phyloP scores from a whole-genome alignment of 805 yeast genomes.

The Gaillardinia entomophila region DNA sequence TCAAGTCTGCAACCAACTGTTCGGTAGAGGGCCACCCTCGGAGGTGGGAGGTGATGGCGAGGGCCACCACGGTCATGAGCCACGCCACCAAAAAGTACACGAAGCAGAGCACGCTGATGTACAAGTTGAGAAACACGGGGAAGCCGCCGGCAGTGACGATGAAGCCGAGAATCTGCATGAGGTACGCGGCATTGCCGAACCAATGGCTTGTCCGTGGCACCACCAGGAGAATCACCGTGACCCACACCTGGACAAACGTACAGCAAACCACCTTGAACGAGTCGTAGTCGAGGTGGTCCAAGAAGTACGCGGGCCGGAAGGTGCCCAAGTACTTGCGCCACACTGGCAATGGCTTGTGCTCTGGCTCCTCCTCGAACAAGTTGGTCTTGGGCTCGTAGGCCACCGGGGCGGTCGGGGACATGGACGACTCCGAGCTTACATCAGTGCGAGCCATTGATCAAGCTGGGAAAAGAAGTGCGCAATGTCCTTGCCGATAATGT shows the following conservation, averaged over 20 bases:
- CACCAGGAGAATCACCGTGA: constrained; percentile 16
- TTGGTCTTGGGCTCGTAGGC: no score
- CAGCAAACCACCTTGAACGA: constrained; percentile 19
- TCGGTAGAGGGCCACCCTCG: constrained; percentile 18
- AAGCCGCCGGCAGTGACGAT: constrained; percentile 22
- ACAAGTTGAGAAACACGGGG: constrained; percentile 13
- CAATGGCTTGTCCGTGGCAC: constrained; percentile 18
- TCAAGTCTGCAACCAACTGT: constrained; percentile 10
- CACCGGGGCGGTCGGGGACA: no score
- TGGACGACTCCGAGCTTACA: not conserved
- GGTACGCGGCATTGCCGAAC: constrained; percentile 24
- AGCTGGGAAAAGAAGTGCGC: constrained; percentile 11
- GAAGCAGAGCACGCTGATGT: constrained; percentile 10
- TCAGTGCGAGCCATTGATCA: constrained; percentile 6
- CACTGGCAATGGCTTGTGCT: no score
- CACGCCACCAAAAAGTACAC: constrained; percentile 14
- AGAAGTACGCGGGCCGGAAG: constrained; percentile 16
- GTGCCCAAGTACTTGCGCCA: constrained; percentile 4
- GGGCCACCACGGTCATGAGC: constrained; percentile 16
- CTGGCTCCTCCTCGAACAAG: no score
- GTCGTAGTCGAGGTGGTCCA: constrained; percentile 18
- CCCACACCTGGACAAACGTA: constrained; percentile 25
- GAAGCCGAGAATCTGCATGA: constrained; percentile 22
- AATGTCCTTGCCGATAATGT: constrained; percentile 24
- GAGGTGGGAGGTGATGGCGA: constrained; percentile 17